Conservation (phyloP, 2,329 filamentous ascomycete genomes). For the Plenodomus biglobosus region DNA sequence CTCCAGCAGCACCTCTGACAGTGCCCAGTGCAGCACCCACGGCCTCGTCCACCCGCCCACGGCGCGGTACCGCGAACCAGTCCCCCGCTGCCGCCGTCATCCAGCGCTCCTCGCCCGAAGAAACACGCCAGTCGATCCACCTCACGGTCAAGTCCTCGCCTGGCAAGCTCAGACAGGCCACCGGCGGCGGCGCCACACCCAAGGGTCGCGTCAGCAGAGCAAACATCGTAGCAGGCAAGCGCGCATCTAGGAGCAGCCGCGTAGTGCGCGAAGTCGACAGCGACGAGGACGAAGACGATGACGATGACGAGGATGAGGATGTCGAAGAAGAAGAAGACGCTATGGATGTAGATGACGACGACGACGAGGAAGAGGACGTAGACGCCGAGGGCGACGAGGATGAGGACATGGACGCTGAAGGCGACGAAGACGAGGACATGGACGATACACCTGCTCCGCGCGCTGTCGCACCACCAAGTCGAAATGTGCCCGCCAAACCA, state of each 20-base stretch:
- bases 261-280: slow-evolving; percentile 45
- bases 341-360: slow-evolving; percentile 46
- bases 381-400: slow-evolving; percentile 43
- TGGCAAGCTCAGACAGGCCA: slow-evolving; percentile 53
- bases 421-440: slow-evolving; percentile 44
- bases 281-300: slow-evolving; percentile 47
- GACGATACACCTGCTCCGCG: slow-evolving; percentile 37
- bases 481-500: slow-evolving; percentile 38
- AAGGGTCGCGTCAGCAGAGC: slow-evolving; percentile 37
- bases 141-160: slow-evolving; percentile 55
- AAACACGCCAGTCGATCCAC: slow-evolving; percentile 49
- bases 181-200: slow-evolving; percentile 39
- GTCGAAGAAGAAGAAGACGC: slow-evolving; percentile 46
- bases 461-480: slow-evolving; percentile 26
- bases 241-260: slow-evolving; percentile 43
- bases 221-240: slow-evolving; percentile 44
- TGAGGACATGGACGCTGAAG: slow-evolving; percentile 43
- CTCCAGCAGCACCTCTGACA: slow-evolving; percentile 31
- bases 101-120: slow-evolving; percentile 46
- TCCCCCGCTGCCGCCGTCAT: slow-evolving; percentile 41
- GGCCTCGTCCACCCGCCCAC: slow-evolving; percentile 41
- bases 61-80: slow-evolving; percentile 41
- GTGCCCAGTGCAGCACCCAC: slow-evolving; percentile 40
- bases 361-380: slow-evolving; percentile 44
- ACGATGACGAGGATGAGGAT: slow-evolving; percentile 42